phyloP scores from a whole-genome alignment of 1,139 yeast genomes.

The Wickerhamomyces sp. region DNA sequence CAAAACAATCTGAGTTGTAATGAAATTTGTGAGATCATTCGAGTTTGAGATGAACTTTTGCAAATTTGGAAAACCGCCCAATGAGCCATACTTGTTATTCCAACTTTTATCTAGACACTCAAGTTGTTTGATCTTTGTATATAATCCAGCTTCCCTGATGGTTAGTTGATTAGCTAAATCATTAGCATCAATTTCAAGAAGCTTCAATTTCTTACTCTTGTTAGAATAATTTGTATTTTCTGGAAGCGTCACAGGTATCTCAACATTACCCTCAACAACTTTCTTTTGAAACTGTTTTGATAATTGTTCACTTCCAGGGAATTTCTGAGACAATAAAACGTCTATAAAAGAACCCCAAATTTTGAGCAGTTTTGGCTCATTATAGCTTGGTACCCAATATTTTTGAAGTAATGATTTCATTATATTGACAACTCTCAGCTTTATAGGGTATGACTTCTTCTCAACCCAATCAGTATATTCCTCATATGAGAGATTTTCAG shows the following conservation, averaged over 20 bases:
- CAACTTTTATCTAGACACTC: constrained; percentile 81
- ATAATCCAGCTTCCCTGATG: constrained; percentile 67
- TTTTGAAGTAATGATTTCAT: constrained; percentile 69
- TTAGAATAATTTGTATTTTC: constrained; percentile 9
- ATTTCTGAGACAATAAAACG: constrained; percentile 40
- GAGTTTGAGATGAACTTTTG: constrained; percentile 71
- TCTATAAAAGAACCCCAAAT: constrained; percentile 57
- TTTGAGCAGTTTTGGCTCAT: constrained; percentile 45
- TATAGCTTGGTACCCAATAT: constrained; percentile 72
- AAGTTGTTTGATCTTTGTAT: constrained; percentile 61
- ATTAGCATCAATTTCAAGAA: constrained; percentile 67
- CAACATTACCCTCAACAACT: constrained; percentile 8
- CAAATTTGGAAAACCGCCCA: constrained; percentile 49
- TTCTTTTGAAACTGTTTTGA: constrained; percentile 25
- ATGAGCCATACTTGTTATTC: constrained; percentile 63
- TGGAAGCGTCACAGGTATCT: constrained; percentile 1
- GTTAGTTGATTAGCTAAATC: constrained; percentile 86
- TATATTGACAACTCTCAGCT: constrained; percentile 64
- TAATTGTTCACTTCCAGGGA: constrained; percentile 37
- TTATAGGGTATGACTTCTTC: constrained; percentile 61
- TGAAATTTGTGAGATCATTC: constrained; percentile 83
- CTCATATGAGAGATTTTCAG: constrained; percentile 81
- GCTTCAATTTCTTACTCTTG: constrained; percentile 36
- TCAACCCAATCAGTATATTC: constrained; percentile 81
- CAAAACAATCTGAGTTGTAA: constrained; percentile 70